Evolutionary conservation across 2,329 filamentous ascomycete species (phyloP).

Genomic region (Fusarium nisikadoi): DNA sequence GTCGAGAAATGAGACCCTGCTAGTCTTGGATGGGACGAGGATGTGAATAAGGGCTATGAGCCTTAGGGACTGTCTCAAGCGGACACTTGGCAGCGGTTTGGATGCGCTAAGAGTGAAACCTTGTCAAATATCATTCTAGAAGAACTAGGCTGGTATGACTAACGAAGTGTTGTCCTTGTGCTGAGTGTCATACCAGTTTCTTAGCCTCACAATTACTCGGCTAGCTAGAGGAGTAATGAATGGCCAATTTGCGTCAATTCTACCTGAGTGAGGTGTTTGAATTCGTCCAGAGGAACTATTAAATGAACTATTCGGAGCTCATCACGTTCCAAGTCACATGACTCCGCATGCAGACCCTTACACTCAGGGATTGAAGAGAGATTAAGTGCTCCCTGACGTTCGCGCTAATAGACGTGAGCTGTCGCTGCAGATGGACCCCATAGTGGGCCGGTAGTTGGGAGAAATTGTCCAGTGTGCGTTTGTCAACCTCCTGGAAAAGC

Average conservation of each 20-base stretch:
- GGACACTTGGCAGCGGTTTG: background rate
- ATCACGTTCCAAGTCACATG: constrained; percentile 22
- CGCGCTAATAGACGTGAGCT: constrained; percentile 17
- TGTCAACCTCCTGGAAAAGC: constrained; percentile 8
- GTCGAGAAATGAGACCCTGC: constrained; percentile 16
- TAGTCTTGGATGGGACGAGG: constrained; percentile 1
- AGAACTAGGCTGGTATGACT: constrained; percentile 6
- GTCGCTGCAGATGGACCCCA: constrained; percentile 1
- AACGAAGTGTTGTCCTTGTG: background rate
- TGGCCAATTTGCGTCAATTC: background rate
- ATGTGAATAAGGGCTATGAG: background rate
- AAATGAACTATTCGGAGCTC: background rate
- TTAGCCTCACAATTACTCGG: background rate
- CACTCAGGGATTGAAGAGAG: constrained; percentile 10
- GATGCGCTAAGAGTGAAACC: constrained; percentile 21
- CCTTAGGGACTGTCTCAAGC: constrained; percentile 17
- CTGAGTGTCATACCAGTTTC: background rate
- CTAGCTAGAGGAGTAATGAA: background rate
- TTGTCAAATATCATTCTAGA: constrained; percentile 25
- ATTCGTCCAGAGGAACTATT: background rate
- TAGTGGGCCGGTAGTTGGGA: constrained; percentile 31
- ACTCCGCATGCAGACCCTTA: constrained; percentile 1
- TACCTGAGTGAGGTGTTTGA: background rate
- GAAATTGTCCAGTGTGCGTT: constrained; percentile 2
- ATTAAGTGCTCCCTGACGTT: constrained; percentile 29